Evolutionary conservation across 371 early-diverging fungal species (phyloP), one percentile per base, ranked within the genome.

Genomic region (Caulochytrium protostelioides): DNA sequence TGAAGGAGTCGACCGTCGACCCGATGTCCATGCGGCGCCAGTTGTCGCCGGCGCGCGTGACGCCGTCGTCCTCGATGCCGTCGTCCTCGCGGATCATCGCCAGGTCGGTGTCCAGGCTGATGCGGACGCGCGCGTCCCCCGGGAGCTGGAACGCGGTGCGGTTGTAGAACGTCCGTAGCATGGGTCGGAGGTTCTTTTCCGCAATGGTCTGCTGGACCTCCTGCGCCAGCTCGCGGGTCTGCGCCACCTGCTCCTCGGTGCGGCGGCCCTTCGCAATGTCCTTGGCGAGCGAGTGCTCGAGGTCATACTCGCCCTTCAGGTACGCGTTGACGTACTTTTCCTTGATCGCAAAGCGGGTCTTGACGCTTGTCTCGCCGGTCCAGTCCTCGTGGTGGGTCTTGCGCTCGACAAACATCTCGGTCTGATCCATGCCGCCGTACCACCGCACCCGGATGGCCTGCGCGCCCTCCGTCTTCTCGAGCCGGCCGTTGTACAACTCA

Each of bases 91-190:
- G 82, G 39, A 97, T 82, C 74, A 99, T 79, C 21, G 82, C 72
- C 25, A 99, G 54, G 42, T 99, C 92, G 0, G 97, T 97, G 57
- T 99, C 99, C 15, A 99, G 68, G 38, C 84, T 83, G 40, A 99
- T 90, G 50, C 99, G 76, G 17, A 99, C 95, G 39, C 83, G 76
- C 2, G 97, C 87, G 61, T 94, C 95, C 24, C 91, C 92, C 12
- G 99, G 99, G 19, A 97, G 55, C 55, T 99, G 99, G 68, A 99
- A 99, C 10, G 99, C 99, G 18, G 89, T 94, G 54, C 99, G 77
- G 52, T 91, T 97, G 63, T 99, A 97, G 47, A 90, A 90, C 1
- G 94, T 89, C 35, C 97, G 80, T 36, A 82, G 55, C 10, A 78
- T 75, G 44, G 99, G 99, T 17, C 65, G 56, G 37, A 97, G 63